Percentiles rank a stretch among this genome's conserved stretches.
Evolutionary conservation across 192 early-diverging fungal genomes (phyloP).

Genomic region (Dissophora ornata): DNA sequence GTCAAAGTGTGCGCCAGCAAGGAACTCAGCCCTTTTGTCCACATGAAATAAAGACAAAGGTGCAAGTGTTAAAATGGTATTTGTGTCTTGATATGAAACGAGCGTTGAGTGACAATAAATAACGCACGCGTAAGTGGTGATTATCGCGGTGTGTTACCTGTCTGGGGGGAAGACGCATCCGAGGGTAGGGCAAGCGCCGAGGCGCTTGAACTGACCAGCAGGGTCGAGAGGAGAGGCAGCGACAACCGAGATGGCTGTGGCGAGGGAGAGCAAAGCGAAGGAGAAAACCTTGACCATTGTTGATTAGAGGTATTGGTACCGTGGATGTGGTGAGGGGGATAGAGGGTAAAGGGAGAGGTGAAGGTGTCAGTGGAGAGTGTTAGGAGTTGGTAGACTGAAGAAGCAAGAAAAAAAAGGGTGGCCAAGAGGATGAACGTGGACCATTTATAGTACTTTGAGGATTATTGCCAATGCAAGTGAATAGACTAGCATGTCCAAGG

Average conservation of each 20-base stretch:
- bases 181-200: slow-evolving; percentile 61
- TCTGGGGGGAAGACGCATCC: slow-evolving; percentile 63
- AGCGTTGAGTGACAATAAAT: too few relatives aligned
- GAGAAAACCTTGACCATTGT: slow-evolving; percentile 51
- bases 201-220: slow-evolving; percentile 59
- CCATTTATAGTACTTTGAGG: slow-evolving; percentile 11
- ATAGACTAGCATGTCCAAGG: too few relatives aligned
- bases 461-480: too few relatives aligned
- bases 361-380: slow-evolving; percentile 8
- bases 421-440: not conserved
- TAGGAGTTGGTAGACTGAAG: slow-evolving; percentile 54
- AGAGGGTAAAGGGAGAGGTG: not conserved
- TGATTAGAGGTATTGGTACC: too few relatives aligned
- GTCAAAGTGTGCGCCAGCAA: slow-evolving; percentile 68
- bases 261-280: slow-evolving; percentile 43
- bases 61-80: not conserved
- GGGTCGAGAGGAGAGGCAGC: slow-evolving; percentile 43
- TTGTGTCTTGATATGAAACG: too few relatives aligned
- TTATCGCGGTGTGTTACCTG: slow-evolving; percentile 32
- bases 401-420: slow-evolving; percentile 22
- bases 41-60: not conserved
- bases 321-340: not conserved
- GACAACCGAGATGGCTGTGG: slow-evolving; percentile 40
- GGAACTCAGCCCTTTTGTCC: slow-evolving; percentile 60
- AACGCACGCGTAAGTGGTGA: too few relatives aligned